A percentile compares a stretch with the other conserved stretches of the same genome.
Evolutionary conservation across 768 basidiomycete species (phyloP).

Genomic region (Termitomyces heimii): DNA sequence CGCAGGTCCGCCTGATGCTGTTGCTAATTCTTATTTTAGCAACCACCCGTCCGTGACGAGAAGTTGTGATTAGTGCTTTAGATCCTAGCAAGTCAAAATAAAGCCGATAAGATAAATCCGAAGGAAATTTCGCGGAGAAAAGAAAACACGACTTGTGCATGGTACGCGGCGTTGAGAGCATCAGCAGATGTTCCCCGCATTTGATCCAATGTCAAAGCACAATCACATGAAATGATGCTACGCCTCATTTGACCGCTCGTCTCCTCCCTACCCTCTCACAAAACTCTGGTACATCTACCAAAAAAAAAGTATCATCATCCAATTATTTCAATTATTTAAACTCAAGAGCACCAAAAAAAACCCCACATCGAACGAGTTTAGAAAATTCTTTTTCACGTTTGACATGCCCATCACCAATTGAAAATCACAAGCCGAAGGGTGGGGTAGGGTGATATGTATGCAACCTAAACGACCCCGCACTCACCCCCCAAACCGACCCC

Average conservation of each 20-base stretch:
- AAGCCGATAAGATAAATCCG: neutral
- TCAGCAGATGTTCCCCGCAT: neutral
- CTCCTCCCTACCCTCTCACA: too few species aligned
- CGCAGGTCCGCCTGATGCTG: neutral
- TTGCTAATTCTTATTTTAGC: constrained; percentile 5
- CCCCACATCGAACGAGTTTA: too few species aligned
- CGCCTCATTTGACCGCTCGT: constrained; percentile 1
- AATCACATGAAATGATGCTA: constrained; percentile 9
- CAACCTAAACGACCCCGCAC: too few species aligned
- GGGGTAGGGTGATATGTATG: too few species aligned
- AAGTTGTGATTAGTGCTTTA: constrained; percentile 13
- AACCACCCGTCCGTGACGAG: too few species aligned
- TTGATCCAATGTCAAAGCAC: neutral
- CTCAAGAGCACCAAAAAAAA: neutral
- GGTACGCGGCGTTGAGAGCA: neutral
- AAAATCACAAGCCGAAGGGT: constrained; percentile 1
- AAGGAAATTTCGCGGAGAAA: neutral
- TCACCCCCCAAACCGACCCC: too few species aligned
- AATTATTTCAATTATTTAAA: too few species aligned
- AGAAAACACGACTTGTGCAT: neutral
- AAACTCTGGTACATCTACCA: neutral
- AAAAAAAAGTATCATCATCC: too few species aligned
- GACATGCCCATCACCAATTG: neutral
- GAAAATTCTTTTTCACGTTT: too few species aligned
- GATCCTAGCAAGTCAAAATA: constrained; percentile 12